Conservation (phyloP, 352 stramenopile species). For the Phytophthora podocarpi region DNA sequence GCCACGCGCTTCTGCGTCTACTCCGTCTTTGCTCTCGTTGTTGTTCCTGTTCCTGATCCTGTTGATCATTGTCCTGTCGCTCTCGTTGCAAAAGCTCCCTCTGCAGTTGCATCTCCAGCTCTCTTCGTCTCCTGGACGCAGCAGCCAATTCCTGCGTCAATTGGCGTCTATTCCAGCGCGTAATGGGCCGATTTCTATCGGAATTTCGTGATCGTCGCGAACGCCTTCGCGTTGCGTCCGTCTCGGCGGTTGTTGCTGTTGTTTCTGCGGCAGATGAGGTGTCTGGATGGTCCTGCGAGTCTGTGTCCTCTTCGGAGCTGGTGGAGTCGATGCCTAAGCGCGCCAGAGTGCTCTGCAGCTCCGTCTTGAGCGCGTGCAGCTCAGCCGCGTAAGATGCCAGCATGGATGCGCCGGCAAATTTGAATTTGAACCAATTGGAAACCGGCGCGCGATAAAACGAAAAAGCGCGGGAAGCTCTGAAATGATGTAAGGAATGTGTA, state of each 20-base stretch:
- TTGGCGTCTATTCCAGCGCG: conserved; percentile 30
- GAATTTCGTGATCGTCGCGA: neutral
- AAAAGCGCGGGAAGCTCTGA: conserved; percentile 23
- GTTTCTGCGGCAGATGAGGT: neutral
- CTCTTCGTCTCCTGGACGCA: conserved; percentile 33
- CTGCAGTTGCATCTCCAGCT: conserved; percentile 46
- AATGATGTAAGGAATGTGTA: neutral
- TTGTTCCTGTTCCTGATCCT: conserved; percentile 8
- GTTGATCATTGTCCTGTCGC: neutral
- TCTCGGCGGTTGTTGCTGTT: neutral
- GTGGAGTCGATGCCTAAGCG: conserved; percentile 29
- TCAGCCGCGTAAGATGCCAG: conserved; percentile 43
- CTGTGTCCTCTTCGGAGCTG: neutral
- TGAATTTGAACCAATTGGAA: conserved; percentile 30
- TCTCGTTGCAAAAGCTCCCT: conserved; percentile 39
- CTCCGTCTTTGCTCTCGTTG: neutral
- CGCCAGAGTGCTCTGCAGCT: conserved; percentile 58
- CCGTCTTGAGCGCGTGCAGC: conserved; percentile 64
- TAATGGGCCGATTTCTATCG: conserved; percentile 8
- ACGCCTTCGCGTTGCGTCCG: neutral
- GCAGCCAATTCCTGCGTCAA: conserved; percentile 47
- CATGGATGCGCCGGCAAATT: conserved; percentile 7
- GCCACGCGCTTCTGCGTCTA: conserved; percentile 24
- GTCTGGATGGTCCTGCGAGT: neutral
- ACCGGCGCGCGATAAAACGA: conserved; percentile 22